These are phyloP conservation scores for Lachnellula subtilissima DNA, from an alignment of 2,329 filamentous ascomycete genomes.

Conservation along the genomic window DNA sequence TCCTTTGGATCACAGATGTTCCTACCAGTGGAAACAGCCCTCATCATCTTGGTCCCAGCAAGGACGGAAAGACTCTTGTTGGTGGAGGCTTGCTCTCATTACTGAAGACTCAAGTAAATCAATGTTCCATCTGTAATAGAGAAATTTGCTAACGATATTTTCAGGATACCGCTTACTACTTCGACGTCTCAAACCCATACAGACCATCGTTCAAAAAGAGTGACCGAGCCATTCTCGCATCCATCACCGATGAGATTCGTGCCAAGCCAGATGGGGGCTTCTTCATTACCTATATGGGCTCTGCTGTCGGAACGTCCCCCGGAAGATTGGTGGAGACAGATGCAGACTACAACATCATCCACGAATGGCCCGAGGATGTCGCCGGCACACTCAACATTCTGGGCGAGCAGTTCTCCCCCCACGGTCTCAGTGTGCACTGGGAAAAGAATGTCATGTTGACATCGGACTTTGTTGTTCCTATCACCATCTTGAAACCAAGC, in stretches of 20 bases:
- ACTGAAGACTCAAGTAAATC: constrained; percentile 45
- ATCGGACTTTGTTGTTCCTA: constrained; percentile 58
- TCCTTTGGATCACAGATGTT: constrained; percentile 54
- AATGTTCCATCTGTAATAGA: not conserved
- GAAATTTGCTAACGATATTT: not conserved
- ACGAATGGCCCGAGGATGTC: constrained; percentile 57
- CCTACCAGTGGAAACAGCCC: constrained; percentile 55
- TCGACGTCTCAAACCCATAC: constrained; percentile 55
- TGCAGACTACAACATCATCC: constrained; percentile 54
- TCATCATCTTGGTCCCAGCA: constrained; percentile 51
- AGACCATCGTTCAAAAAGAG: constrained; percentile 54
- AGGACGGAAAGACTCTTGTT: constrained; percentile 53
- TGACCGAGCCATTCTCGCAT: constrained; percentile 53
- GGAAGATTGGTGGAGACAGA: constrained; percentile 59
- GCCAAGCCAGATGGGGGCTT: constrained; percentile 53
- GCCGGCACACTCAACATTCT: constrained; percentile 50
- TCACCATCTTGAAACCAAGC: constrained; percentile 57
- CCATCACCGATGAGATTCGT: constrained; percentile 58
- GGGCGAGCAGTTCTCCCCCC: constrained; percentile 55
- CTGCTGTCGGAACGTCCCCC: constrained; percentile 51
- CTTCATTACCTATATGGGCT: constrained; percentile 27
- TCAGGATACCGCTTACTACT: constrained; percentile 58
- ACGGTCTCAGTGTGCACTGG: constrained; percentile 55
- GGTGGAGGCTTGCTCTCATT: constrained; percentile 55
- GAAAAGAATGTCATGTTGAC: constrained; percentile 54